phyloP scores from a whole-genome alignment of 306 rosid genomes.

The Gynostemma pentaphyllum region DNA sequence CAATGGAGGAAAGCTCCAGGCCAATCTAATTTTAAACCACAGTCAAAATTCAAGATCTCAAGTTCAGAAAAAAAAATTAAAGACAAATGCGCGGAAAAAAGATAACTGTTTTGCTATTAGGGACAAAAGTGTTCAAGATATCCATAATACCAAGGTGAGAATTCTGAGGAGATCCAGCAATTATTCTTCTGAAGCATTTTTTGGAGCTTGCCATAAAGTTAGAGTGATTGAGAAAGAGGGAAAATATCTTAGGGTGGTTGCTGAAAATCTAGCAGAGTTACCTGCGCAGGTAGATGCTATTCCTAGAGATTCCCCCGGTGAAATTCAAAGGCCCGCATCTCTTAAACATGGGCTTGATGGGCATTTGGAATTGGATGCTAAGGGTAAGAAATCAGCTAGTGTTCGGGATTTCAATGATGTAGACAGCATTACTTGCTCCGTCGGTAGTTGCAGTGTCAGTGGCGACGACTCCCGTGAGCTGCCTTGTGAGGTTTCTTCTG shows the following conservation, averaged over 20 bases:
- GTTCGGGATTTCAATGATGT: conserved; percentile 27
- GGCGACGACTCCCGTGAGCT: conserved; percentile 25
- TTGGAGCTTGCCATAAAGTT: conserved; percentile 24
- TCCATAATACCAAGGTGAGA: background rate
- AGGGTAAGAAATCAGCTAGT: conserved; percentile 12
- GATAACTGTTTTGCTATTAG: background rate
- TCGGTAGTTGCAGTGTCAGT: conserved; percentile 82
- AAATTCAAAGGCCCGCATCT: background rate
- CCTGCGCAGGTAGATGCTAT: conserved; percentile 5
- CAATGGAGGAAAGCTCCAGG: background rate
- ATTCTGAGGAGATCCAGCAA: conserved; percentile 12
- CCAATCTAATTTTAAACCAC: background rate
- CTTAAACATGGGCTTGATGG: background rate
- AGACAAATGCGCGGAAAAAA: conserved; percentile 25
- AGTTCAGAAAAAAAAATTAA: conserved; percentile 23
- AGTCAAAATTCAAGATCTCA: conserved; percentile 16
- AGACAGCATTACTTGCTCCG: conserved; percentile 50
- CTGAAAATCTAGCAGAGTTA: background rate
- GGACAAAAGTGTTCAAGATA: background rate
- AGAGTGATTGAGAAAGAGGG: conserved; percentile 10
- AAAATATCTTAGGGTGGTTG: conserved; percentile 4
- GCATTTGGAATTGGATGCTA: conserved; percentile 17
- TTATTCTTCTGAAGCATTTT: conserved; percentile 32
- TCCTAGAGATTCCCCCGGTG: conserved; percentile 4
- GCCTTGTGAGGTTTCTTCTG: conserved; percentile 16